A percentile compares a stretch with the other conserved stretches of the same genome.
These are phyloP conservation scores for Inonotus hispidus DNA, from an alignment of 1,284 basidiomycete genomes.

Conservation along the genomic window DNA sequence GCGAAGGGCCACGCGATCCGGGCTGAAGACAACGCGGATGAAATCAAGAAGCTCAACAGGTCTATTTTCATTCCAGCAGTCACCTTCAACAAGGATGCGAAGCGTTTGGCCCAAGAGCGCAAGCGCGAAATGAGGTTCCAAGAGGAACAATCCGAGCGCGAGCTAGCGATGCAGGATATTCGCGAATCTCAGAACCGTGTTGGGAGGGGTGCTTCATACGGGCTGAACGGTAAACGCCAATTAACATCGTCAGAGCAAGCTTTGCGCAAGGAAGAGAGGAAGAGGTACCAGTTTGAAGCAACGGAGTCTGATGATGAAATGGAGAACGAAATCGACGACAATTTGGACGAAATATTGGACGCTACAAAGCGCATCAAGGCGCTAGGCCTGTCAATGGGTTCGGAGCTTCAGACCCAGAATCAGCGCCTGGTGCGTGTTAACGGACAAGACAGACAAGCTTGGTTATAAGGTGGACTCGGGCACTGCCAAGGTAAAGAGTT, in stretches of 20 bases:
- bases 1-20: conserved; percentile 86
- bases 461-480: conserved; percentile 62
- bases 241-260: conserved; percentile 44
- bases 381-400: conserved; percentile 79
- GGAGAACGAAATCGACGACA: conserved; percentile 88
- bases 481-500: conserved; percentile 58
- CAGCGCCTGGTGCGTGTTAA: conserved; percentile 61
- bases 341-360: conserved; percentile 85
- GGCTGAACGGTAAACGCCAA: conserved; percentile 39
- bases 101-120: conserved; percentile 87
- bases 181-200: conserved; percentile 84
- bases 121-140: conserved; percentile 86
- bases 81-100: conserved; percentile 87
- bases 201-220: conserved; percentile 67
- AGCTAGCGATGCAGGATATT: conserved; percentile 82
- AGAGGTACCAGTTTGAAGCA: conserved; percentile 93
- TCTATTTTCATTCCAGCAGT: conserved; percentile 94
- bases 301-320: conserved; percentile 94
- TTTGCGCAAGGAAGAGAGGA: conserved; percentile 62
- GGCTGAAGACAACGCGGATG: conserved; percentile 91
- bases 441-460: conserved; percentile 61
- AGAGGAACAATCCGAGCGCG: conserved; percentile 82
- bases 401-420: conserved; percentile 79
- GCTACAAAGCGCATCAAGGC: conserved; percentile 81
- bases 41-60: conserved; percentile 90